Conservation (phyloP, 208 protist species). For the Wallacemonas sp. region DNA sequence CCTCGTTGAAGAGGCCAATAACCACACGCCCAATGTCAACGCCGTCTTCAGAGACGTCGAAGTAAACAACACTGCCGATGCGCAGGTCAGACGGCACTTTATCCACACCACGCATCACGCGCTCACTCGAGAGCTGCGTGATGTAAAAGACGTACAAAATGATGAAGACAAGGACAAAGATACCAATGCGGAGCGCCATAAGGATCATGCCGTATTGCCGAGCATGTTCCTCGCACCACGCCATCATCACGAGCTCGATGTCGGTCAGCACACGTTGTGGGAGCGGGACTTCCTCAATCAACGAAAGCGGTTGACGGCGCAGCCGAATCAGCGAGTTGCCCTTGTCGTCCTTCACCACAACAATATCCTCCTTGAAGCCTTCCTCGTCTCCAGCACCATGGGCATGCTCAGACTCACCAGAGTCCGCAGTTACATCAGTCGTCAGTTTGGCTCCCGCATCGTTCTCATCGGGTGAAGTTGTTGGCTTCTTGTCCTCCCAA, state of each 20-base stretch:
- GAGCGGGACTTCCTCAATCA: constrained; percentile 84
- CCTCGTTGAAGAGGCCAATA: constrained; percentile 85
- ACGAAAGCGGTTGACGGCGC: constrained; percentile 63
- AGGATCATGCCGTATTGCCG: constrained; percentile 76
- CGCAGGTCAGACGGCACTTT: constrained; percentile 82
- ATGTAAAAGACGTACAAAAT: constrained; percentile 86
- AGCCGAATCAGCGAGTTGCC: constrained; percentile 71
- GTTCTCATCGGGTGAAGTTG: background rate
- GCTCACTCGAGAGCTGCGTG: constrained; percentile 76
- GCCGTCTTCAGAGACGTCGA: constrained; percentile 85
- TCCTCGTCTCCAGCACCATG: constrained; percentile 17
- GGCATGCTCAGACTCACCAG: background rate
- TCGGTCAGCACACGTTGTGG: constrained; percentile 77
- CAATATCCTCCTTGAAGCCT: constrained; percentile 52
- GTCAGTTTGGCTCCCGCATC: background rate
- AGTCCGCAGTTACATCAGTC: background rate
- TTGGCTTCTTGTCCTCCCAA: constrained; percentile 1
- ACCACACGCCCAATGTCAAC: constrained; percentile 77
- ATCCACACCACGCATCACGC: constrained; percentile 75
- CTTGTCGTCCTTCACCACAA: constrained; percentile 64
- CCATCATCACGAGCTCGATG: constrained; percentile 87
- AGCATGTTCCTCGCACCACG: constrained; percentile 88
- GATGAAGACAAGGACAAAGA: constrained; percentile 73
- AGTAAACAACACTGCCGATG: constrained; percentile 89
- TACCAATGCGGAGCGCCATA: constrained; percentile 47